phyloP scores from a whole-genome alignment of 768 basidiomycete genomes.

The Asterophora lycoperdoides region DNA sequence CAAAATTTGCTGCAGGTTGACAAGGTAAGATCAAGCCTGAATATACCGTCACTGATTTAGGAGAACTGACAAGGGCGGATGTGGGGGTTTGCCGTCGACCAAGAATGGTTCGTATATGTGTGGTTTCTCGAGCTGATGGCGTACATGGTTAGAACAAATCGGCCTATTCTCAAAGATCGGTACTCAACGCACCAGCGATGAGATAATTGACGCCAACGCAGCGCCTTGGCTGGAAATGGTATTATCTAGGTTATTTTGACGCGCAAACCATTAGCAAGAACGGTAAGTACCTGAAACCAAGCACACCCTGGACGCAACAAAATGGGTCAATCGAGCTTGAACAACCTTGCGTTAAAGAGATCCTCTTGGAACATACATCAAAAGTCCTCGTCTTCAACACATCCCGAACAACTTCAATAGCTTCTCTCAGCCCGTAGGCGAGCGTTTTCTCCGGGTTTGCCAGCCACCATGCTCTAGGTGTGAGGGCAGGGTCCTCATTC shows the following conservation, averaged over 20 bases:
- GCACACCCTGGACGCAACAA: slow-evolving; percentile 50
- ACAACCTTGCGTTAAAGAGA: slow-evolving; percentile 5
- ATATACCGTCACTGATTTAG: not conserved
- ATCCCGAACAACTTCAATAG: slow-evolving; percentile 50
- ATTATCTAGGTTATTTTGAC: not conserved
- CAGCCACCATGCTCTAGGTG: slow-evolving; percentile 72
- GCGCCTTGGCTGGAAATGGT: slow-evolving; percentile 62
- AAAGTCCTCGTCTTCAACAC: slow-evolving; percentile 56
- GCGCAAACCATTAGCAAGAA: not conserved
- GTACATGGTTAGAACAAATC: not conserved
- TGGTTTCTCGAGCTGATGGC: slow-evolving; percentile 36
- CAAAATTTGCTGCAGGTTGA: slow-evolving; percentile 55
- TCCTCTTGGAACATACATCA: slow-evolving; percentile 41
- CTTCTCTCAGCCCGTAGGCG: slow-evolving; percentile 53
- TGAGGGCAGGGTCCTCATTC: slow-evolving; percentile 45
- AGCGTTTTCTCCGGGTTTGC: slow-evolving; percentile 47
- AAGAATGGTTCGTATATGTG: slow-evolving; percentile 53
- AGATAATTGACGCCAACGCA: slow-evolving; percentile 64
- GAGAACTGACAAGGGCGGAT: slow-evolving; percentile 65
- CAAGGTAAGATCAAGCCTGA: slow-evolving; percentile 2
- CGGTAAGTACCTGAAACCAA: slow-evolving; percentile 73
- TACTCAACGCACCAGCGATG: slow-evolving; percentile 54
- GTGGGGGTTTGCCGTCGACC: slow-evolving; percentile 57
- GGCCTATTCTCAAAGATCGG: not conserved
- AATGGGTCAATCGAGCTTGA: not conserved